Evolutionary conservation across 208 protist genomes (phyloP), one percentile per base, ranked within the genome.

Genomic region (Crithidia bombi): DNA sequence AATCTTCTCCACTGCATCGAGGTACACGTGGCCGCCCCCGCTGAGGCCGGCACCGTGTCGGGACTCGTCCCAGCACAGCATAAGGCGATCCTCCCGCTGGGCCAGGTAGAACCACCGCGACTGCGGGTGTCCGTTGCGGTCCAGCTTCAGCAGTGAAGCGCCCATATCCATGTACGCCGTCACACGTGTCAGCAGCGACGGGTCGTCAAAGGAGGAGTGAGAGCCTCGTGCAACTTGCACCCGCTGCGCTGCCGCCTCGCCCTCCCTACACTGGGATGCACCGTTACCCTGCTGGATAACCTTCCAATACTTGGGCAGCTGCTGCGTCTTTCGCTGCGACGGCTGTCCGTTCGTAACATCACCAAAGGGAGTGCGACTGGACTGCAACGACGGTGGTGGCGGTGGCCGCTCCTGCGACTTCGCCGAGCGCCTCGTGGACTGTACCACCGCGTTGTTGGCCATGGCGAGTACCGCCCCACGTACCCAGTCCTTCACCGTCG

Each of bases 111-210:
- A 85, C 41, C 86, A 61, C 3, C 88, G 83, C 14, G 50, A 21
- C 23, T 79, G 80, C 17, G 73, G 50, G 32, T 54, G 41, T n/a
- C 92, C 87, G 66, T 67, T 49, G 54, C 73, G 56, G 47, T 82
- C 79, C 19, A 80, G 73, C 49, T 85, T 86, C 4, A 59, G 23
- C 39, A 94, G 33, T 5, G 74, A 41, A n/a, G 74, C 75, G 9
- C 92, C 92, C 81, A 89, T 84, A 65, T 82, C 77, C 78, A 95
- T 69, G 68, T 88, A 93, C 5, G 79, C 75, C 4, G 77, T 39
- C 49, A 95, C 61, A 36, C 80, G 70, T 23, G 83, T 79, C 25
- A 89, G 23, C 0, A 95, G 74, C 46, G 28, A 52, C 7, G 70
- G 55, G 39, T 89, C 72, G 78, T 94, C 91, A 65, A 83, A 92